phyloP scores from a whole-genome alignment of 192 early-diverging fungal species.

The Backusella sp. region DNA sequence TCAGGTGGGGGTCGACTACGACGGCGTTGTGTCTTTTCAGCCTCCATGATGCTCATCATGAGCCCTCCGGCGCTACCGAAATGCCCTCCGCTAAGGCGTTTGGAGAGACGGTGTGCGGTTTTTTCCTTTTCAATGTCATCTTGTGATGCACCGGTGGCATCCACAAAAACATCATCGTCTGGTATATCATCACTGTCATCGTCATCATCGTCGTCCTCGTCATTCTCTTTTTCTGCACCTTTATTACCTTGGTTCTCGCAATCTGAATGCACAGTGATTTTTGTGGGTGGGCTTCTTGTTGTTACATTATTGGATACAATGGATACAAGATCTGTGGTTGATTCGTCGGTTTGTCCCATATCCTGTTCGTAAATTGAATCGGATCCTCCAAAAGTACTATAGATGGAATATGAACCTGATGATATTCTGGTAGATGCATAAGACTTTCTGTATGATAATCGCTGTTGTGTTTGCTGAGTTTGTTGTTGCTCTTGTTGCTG shows the following conservation, averaged over 20 bases:
- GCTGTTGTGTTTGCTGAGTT: neutral
- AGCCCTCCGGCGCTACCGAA: conserved; percentile 40
- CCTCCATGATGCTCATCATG: conserved; percentile 27
- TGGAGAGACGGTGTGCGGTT: conserved; percentile 24
- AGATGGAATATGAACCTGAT: conserved; percentile 25
- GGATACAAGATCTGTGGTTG: neutral
- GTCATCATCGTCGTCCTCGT: conserved; percentile 8
- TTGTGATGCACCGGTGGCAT: conserved; percentile 28
- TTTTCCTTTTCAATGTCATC: conserved; percentile 34
- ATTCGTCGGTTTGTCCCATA: neutral
- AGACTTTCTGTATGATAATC: conserved; percentile 12
- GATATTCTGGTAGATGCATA: conserved; percentile 24
- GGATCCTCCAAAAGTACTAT: conserved; percentile 26
- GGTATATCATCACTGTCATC: neutral
- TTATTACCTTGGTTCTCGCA: neutral
- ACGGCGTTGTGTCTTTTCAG: neutral
- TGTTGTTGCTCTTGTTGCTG: neutral
- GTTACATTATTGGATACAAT: conserved; percentile 8
- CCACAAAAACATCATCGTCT: conserved; percentile 31
- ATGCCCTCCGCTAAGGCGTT: conserved; percentile 39
- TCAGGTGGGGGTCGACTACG: conserved; percentile 14
- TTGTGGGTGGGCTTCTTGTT: neutral
- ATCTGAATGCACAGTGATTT: neutral
- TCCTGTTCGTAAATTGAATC: conserved; percentile 6
- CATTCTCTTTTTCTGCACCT: conserved; percentile 5